A percentile compares a stretch with the other conserved stretches of the same genome.
These are phyloP conservation scores for Echria macrotheca DNA, from an alignment of 495 filamentous ascomycete genomes.

Conservation along the genomic window DNA sequence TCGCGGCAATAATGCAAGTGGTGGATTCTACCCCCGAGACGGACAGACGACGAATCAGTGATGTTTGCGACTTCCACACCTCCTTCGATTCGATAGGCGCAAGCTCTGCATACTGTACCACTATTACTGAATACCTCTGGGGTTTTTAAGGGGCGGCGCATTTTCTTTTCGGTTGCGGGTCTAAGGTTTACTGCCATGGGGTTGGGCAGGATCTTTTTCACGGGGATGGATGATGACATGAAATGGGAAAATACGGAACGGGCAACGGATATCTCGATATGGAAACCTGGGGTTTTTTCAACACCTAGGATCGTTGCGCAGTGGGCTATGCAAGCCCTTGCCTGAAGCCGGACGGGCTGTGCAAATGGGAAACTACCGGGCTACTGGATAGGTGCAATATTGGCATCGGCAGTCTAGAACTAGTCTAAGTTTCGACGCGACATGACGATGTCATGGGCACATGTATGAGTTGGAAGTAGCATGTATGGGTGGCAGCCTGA, in stretches of 20 bases:
- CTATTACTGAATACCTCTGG: conserved; percentile 15
- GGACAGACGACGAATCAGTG: conserved; percentile 25
- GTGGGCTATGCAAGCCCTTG: too few relatives aligned
- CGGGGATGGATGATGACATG: conserved; percentile 14
- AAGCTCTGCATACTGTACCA: conserved; percentile 13
- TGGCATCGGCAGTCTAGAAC: neutral
- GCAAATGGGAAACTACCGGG: neutral
- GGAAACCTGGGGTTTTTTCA: conserved; percentile 10
- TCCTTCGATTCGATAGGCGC: conserved; percentile 1
- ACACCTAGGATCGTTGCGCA: neutral
- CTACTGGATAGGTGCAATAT: neutral
- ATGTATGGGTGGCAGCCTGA: too few relatives aligned
- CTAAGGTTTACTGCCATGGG: conserved; percentile 12
- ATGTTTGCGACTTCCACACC: conserved; percentile 2
- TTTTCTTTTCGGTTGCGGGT: conserved; percentile 11
- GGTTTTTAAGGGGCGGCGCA: conserved; percentile 1
- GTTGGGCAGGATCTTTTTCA: conserved; percentile 9
- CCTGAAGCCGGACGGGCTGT: too few relatives aligned
- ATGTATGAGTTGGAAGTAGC: conserved; percentile 10
- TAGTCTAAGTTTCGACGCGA: neutral
- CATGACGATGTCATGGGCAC: too few relatives aligned
- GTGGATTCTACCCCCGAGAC: conserved; percentile 18
- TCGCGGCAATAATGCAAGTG: conserved; percentile 31
- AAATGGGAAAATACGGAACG: conserved; percentile 10
- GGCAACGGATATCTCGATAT: conserved; percentile 3